Conservation (phyloP, 1,284 basidiomycete genomes). For the Ustilago trichophora region DNA sequence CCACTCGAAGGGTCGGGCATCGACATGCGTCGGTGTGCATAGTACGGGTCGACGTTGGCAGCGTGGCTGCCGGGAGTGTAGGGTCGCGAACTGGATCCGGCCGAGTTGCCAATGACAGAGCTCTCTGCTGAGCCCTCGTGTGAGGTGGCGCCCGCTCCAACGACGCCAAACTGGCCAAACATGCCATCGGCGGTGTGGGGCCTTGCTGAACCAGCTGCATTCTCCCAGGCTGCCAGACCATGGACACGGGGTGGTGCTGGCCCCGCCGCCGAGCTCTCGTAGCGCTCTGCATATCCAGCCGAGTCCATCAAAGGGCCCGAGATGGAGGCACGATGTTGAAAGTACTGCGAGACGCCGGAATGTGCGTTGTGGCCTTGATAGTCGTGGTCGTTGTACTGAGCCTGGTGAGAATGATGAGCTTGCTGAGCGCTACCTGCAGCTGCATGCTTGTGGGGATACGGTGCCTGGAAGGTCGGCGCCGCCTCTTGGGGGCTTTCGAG, state of each 20-base stretch:
- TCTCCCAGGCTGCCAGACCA: conserved; percentile 53
- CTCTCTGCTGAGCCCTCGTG: conserved; percentile 16
- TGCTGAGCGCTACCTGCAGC: conserved; percentile 3
- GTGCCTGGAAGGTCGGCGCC: conserved; percentile 11
- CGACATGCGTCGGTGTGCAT: conserved; percentile 36
- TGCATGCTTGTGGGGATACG: conserved; percentile 20
- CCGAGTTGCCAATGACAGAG: conserved; percentile 5
- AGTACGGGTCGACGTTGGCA: conserved; percentile 18
- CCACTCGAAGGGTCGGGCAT: conserved; percentile 29
- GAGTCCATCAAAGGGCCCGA: conserved; percentile 51
- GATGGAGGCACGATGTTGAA: conserved; percentile 52
- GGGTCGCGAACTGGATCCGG: conserved; percentile 18
- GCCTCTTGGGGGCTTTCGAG: conserved; percentile 14
- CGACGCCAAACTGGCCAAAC: conserved; percentile 49
- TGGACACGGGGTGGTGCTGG: conserved; percentile 51
- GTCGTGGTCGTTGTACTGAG: conserved; percentile 19
- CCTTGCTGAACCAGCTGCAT: conserved; percentile 48
- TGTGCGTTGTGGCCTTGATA: conserved; percentile 15
- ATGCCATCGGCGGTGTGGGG: conserved; percentile 62
- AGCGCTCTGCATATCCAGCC: conserved; percentile 16
- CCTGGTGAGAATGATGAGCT: conserved; percentile 7
- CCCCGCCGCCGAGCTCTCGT: conserved; percentile 12
- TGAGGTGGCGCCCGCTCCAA: conserved; percentile 2
- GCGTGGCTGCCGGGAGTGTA: conserved; percentile 25
- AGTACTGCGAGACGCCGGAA: conserved; percentile 25